Conservation (phyloP, 2,329 filamentous ascomycete genomes). For the Plenodomus biglobosus region DNA sequence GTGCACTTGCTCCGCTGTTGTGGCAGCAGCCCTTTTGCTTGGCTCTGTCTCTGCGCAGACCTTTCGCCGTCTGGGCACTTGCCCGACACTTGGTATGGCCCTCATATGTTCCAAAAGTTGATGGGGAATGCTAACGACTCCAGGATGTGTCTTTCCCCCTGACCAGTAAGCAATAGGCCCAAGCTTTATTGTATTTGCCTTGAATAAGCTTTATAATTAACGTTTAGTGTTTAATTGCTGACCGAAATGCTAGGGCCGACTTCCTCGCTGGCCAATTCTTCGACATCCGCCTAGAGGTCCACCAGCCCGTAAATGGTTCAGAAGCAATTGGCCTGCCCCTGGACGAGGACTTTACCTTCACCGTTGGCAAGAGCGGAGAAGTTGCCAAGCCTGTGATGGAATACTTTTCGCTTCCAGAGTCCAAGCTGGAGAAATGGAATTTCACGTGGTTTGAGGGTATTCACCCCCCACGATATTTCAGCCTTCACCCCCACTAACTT, state of each 20-base stretch:
- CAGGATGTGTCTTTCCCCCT: constrained; percentile 58
- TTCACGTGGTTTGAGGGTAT: constrained; percentile 79
- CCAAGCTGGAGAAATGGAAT: constrained; percentile 75
- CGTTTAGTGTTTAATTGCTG: constrained; percentile 6
- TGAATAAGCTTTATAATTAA: constrained; percentile 6
- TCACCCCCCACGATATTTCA: too few relatives aligned
- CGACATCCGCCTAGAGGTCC: constrained; percentile 79
- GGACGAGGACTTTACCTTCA: constrained; percentile 74
- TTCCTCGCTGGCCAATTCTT: constrained; percentile 84
- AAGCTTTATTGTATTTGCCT: too few relatives aligned
- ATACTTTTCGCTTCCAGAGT: constrained; percentile 71
- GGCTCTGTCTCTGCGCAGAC: constrained; percentile 50
- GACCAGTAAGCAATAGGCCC: constrained; percentile 60
- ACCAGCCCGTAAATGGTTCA: constrained; percentile 78
- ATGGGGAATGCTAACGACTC: constrained; percentile 15
- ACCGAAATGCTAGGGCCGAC: constrained; percentile 58
- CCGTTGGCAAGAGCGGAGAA: constrained; percentile 65
- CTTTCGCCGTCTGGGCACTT: constrained; percentile 59
- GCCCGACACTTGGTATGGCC: constrained; percentile 54
- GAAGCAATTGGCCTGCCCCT: constrained; percentile 72
- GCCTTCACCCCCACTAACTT: too few relatives aligned
- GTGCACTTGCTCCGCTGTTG: constrained; percentile 29
- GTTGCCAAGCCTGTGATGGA: constrained; percentile 60
- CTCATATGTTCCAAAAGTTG: not conserved
- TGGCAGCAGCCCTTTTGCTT: constrained; percentile 32